Conservation (phyloP, 768 basidiomycete genomes). For the Tulasnella sp. region DNA sequence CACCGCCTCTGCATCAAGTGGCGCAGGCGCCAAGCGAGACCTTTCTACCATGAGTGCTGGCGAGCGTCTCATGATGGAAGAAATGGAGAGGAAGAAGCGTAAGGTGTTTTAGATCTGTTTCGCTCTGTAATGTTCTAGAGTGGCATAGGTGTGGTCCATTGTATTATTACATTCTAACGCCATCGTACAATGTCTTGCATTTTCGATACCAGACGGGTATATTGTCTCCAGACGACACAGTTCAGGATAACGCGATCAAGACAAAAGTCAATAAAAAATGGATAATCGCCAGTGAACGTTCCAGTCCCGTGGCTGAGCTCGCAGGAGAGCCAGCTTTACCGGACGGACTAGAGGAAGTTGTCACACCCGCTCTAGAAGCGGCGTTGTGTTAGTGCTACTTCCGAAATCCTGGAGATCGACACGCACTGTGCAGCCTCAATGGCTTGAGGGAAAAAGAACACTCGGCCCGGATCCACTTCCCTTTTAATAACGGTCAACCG, state of each 20-base stretch:
- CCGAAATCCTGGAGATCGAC: no score
- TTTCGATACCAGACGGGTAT: not conserved
- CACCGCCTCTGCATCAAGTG: conserved; percentile 26
- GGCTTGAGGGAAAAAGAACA: not conserved
- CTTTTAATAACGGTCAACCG: conserved; percentile 6
- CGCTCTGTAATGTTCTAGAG: no score
- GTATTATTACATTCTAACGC: not conserved
- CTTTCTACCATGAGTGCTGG: conserved; percentile 63
- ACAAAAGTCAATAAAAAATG: no score
- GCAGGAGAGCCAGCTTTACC: no score
- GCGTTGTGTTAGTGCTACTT: no score
- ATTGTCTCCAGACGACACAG: not conserved
- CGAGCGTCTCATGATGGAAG: conserved; percentile 78
- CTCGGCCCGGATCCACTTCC: not conserved
- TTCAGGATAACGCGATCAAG: no score
- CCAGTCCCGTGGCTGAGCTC: no score
- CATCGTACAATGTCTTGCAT: not conserved
- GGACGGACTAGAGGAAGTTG: no score
- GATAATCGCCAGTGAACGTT: no score
- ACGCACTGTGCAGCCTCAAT: not conserved
- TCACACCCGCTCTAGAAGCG: no score
- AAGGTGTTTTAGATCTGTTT: conserved; percentile 1
- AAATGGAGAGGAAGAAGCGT: conserved; percentile 78
- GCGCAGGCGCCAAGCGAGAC: conserved; percentile 34
- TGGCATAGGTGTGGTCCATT: not conserved